phyloP scores from a whole-genome alignment of 2,329 filamentous ascomycete genomes.

The Trichoderma sp. region DNA sequence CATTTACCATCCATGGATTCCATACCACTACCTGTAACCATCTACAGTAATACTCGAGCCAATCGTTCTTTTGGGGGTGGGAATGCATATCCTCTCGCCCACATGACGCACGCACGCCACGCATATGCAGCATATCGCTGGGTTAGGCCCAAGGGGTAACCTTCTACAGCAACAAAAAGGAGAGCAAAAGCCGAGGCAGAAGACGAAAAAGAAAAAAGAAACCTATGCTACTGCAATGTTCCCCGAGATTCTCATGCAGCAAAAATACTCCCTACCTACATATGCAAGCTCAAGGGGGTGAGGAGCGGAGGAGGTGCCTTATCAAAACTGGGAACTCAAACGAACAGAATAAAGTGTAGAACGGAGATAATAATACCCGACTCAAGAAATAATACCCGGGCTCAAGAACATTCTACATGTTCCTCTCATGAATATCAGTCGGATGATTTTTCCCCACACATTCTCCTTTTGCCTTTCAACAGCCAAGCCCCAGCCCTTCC shows the following conservation, averaged over 20 bases:
- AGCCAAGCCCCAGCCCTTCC: background rate
- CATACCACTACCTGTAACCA: too few species aligned
- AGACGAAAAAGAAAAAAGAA: background rate
- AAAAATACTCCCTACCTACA: background rate
- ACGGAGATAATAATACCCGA: background rate
- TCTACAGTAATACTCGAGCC: background rate
- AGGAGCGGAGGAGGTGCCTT: background rate
- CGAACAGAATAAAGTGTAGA: too few species aligned
- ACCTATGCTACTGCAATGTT: background rate
- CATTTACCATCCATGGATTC: background rate
- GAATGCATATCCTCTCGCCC: background rate
- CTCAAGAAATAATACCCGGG: too few species aligned
- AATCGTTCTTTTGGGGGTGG: background rate
- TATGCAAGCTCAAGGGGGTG: background rate
- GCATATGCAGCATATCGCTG: constrained; percentile 9
- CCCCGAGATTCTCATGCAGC: background rate
- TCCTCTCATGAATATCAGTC: background rate
- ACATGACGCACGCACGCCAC: background rate
- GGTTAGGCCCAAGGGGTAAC: background rate
- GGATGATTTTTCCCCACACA: background rate
- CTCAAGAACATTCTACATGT: background rate
- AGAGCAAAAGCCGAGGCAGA: background rate
- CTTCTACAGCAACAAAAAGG: background rate
- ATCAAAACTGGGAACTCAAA: background rate
- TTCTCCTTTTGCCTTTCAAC: constrained; percentile 1